Evolutionary conservation across 352 stramenopile genomes (phyloP).

Genomic region (Pythium vanterpoolii): DNA sequence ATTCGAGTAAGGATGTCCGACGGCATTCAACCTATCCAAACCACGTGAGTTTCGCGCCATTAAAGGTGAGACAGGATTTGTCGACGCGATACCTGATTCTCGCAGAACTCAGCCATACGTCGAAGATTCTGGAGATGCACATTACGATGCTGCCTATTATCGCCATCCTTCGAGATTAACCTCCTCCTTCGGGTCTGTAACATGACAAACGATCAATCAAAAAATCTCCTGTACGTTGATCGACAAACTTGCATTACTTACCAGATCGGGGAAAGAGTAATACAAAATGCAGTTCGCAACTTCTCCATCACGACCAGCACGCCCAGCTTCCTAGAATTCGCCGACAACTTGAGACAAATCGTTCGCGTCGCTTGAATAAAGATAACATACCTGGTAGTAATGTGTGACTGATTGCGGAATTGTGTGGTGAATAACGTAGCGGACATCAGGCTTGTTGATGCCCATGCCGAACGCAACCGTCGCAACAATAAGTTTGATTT

Average conservation of each 20-base stretch:
- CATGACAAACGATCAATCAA: not conserved
- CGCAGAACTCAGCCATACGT: conserved; percentile 85
- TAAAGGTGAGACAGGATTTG: not conserved
- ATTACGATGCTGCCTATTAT: conserved; percentile 77
- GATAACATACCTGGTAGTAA: conserved; percentile 76
- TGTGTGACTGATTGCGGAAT: conserved; percentile 87
- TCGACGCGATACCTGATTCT: conserved; percentile 57
- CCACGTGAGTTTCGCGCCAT: not conserved
- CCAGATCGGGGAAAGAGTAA: conserved; percentile 82
- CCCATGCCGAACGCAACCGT: conserved; percentile 89
- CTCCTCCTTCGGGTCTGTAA: conserved; percentile 57
- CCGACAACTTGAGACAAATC: not conserved
- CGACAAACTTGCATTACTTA: conserved; percentile 9
- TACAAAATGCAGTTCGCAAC: conserved; percentile 84
- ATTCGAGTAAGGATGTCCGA: conserved; percentile 78
- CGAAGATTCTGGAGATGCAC: conserved; percentile 82
- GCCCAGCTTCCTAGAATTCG: conserved; percentile 65
- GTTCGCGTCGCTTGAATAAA: not conserved
- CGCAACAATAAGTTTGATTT: conserved; percentile 88
- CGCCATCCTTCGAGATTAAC: conserved; percentile 75
- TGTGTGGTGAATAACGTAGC: conserved; percentile 88
- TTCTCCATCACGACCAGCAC: conserved; percentile 80
- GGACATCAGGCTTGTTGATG: conserved; percentile 88
- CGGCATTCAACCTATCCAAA: conserved; percentile 59
- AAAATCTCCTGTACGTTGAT: not conserved